A percentile compares a stretch with the other conserved stretches of the same genome.
phyloP scores from a whole-genome alignment of 257 asterid species.

The Fraxinus cuspidata region DNA sequence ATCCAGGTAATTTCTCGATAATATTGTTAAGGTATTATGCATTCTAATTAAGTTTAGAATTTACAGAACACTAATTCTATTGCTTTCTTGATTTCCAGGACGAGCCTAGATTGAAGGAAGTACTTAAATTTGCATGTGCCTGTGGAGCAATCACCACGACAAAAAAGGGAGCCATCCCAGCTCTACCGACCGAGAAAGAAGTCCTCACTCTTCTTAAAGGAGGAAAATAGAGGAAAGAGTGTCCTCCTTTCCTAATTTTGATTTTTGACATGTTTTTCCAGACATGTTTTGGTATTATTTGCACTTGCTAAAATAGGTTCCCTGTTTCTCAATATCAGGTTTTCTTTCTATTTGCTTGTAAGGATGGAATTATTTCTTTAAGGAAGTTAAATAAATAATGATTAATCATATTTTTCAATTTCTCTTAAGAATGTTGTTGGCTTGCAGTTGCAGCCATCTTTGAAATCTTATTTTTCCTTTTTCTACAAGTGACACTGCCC shows the following conservation, averaged over 20 bases:
- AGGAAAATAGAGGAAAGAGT: constrained; percentile 15
- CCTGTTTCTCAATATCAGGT: constrained; percentile 34
- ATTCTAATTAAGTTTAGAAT: background rate
- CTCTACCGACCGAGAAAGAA: constrained; percentile 68
- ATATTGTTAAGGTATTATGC: background rate
- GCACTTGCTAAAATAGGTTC: background rate
- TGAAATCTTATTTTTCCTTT: background rate
- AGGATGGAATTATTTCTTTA: constrained; percentile 22
- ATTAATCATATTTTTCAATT: background rate
- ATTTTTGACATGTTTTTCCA: background rate
- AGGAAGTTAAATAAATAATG: constrained; percentile 21
- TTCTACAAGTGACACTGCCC: background rate
- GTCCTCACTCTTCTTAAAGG: constrained; percentile 43
- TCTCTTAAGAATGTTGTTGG: background rate
- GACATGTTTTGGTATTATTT: constrained; percentile 2
- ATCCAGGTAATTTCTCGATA: constrained; percentile 32
- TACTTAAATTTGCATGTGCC: constrained; percentile 72
- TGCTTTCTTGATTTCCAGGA: constrained; percentile 40
- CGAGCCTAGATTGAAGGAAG: constrained; percentile 73
- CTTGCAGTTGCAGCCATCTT: too few relatives aligned
- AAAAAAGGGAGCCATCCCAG: constrained; percentile 95
- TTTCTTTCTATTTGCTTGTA: constrained; percentile 12
- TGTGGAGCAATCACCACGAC: constrained; percentile 98
- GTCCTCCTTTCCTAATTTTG: background rate
- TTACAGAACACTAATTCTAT: background rate